phyloP scores from a whole-genome alignment of 1,284 basidiomycete species.

The Trametes versicolor region DNA sequence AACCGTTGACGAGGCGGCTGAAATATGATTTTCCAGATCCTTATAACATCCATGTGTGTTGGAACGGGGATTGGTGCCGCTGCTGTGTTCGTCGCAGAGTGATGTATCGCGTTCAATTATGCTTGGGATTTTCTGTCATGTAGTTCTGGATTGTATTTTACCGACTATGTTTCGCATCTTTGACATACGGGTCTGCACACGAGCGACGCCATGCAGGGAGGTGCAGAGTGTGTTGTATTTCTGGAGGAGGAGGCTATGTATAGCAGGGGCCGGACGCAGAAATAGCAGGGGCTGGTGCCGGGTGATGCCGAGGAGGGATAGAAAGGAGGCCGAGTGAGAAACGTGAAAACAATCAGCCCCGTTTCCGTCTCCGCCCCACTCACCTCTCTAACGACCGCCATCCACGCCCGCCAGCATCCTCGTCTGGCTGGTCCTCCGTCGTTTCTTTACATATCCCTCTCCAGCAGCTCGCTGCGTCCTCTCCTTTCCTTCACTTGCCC shows the following conservation, averaged over 20 bases:
- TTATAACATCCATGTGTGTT: conserved; percentile 89
- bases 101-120: conserved; percentile 6
- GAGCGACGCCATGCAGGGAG: neutral
- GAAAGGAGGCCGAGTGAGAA: conserved; percentile 18
- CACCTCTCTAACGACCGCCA: conserved; percentile 31
- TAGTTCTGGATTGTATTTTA: neutral
- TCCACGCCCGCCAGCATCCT: conserved; percentile 26
- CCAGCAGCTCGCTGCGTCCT: conserved; percentile 41
- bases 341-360: conserved; percentile 21
- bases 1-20: conserved; percentile 17
- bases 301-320: conserved; percentile 29
- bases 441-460: conserved; percentile 16
- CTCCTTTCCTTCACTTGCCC: conserved; percentile 38
- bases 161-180: neutral
- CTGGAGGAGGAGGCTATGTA: conserved; percentile 1
- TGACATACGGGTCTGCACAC: neutral
- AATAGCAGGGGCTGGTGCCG: conserved; percentile 26
- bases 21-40: conserved; percentile 53
- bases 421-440: conserved; percentile 22
- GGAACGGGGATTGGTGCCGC: conserved; percentile 92
- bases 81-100: conserved; percentile 46
- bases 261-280: conserved; percentile 1
- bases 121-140: neutral
- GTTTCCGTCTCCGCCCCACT: conserved; percentile 14
- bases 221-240: neutral